Evolutionary conservation across 352 stramenopile species (phyloP).

Genomic region (Phytophthora sp.): DNA sequence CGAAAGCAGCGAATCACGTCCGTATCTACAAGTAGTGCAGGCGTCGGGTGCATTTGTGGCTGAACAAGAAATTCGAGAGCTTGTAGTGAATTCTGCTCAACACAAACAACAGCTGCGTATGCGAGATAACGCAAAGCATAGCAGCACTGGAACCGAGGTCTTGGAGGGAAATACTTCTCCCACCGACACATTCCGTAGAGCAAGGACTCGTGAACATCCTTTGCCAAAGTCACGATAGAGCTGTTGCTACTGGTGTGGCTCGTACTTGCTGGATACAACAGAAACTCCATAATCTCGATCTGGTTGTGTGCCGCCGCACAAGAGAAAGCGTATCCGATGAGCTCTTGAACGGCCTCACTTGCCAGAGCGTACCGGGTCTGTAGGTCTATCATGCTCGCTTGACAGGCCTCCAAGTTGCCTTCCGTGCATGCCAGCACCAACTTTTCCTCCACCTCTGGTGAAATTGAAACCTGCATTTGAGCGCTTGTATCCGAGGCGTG

Average conservation of each 20-base stretch:
- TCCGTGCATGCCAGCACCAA: conserved; percentile 28
- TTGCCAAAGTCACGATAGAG: not conserved
- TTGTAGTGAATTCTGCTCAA: conserved; percentile 47
- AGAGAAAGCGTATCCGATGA: conserved; percentile 32
- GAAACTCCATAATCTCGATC: conserved; percentile 29
- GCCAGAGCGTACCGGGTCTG: conserved; percentile 8
- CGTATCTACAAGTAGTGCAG: conserved; percentile 38
- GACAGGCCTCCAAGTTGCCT: conserved; percentile 16
- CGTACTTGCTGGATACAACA: conserved; percentile 13
- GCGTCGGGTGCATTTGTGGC: not conserved
- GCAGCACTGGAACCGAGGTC: conserved; percentile 35
- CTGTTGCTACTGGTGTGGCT: not conserved
- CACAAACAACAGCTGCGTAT: conserved; percentile 42
- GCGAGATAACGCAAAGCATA: conserved; percentile 49
- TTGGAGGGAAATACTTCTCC: conserved; percentile 37
- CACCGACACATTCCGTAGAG: conserved; percentile 41
- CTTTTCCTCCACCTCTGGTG: conserved; percentile 22
- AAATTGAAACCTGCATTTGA: not conserved
- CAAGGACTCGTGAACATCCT: conserved; percentile 23
- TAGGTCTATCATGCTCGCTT: conserved; percentile 10
- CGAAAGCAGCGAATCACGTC: conserved; percentile 47
- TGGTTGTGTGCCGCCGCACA: conserved; percentile 32
- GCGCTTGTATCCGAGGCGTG: not conserved
- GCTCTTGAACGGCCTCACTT: conserved; percentile 24
- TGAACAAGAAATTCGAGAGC: conserved; percentile 41